These are phyloP conservation scores for Xylaria scruposa DNA, from an alignment of 495 filamentous ascomycete genomes.

Conservation along the genomic window DNA sequence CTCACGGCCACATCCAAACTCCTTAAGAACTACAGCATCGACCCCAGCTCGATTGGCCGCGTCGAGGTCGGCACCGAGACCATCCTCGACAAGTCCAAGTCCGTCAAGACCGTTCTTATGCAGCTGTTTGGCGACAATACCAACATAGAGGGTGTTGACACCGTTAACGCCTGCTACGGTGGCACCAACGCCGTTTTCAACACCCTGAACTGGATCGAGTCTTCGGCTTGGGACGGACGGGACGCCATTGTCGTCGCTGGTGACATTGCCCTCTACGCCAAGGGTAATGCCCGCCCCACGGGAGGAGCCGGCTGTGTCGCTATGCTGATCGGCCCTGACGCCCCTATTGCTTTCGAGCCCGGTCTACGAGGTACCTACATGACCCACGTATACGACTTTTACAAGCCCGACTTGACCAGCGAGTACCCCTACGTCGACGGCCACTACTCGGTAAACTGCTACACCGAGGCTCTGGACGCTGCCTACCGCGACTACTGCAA, in stretches of 20 bases:
- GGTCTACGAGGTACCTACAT: constrained; percentile 93
- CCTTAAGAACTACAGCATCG: constrained; percentile 91
- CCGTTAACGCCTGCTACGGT: constrained; percentile 97
- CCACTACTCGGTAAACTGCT: constrained; percentile 93
- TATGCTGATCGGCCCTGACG: constrained; percentile 91
- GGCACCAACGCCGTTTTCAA: constrained; percentile 98
- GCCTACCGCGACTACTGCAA: constrained; percentile 95
- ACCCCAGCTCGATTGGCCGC: constrained; percentile 86
- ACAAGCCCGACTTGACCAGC: constrained; percentile 97
- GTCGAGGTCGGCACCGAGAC: constrained; percentile 99
- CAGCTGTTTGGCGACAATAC: constrained; percentile 88
- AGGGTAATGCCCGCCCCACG: constrained; percentile 93
- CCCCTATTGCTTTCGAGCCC: constrained; percentile 88
- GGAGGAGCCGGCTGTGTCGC: constrained; percentile 95
- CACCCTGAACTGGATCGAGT: constrained; percentile 96
- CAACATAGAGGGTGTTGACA: constrained; percentile 97
- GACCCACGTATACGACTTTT: constrained; percentile 97
- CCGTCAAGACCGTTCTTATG: constrained; percentile 99
- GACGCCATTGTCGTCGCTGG: constrained; percentile 93
- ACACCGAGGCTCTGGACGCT: constrained; percentile 91
- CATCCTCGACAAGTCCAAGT: constrained; percentile 98
- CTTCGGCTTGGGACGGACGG: constrained; percentile 95
- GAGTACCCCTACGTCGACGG: constrained; percentile 98
- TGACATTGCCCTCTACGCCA: constrained; percentile 98
- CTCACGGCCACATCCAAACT: constrained; percentile 90